phyloP scores from a whole-genome alignment of 192 early-diverging fungal genomes.

The Rhizoclosmatium globosum region DNA sequence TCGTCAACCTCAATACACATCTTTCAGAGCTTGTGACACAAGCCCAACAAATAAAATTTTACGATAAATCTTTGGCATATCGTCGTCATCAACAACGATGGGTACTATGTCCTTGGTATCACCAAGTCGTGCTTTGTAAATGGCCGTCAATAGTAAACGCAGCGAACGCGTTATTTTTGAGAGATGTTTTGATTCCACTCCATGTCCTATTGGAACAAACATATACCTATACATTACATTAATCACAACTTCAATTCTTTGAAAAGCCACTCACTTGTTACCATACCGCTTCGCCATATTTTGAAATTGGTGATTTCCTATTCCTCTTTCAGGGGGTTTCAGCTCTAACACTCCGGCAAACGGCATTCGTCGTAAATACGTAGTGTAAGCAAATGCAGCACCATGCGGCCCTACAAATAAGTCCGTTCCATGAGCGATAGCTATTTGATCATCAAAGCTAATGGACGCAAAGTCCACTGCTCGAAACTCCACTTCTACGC shows the following conservation, averaged over 20 bases:
- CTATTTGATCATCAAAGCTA: constrained; percentile 30
- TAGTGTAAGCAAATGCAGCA: constrained; percentile 25
- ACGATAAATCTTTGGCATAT: no score
- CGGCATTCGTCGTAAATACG: constrained; percentile 32
- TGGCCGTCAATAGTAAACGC: background rate
- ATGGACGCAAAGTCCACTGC: constrained; percentile 39
- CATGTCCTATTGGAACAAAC: background rate
- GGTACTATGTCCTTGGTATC: no score
- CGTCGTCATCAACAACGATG: no score
- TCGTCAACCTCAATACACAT: no score
- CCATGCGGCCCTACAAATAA: constrained; percentile 40
- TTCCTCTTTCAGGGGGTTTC: constrained; percentile 31
- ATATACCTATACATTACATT: background rate
- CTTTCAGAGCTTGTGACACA: no score
- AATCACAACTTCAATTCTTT: background rate
- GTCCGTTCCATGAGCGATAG: constrained; percentile 34
- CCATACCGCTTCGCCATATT: constrained; percentile 26
- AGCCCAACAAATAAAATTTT: no score
- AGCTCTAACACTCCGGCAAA: constrained; percentile 31
- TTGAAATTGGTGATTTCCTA: constrained; percentile 38
- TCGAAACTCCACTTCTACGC: constrained; percentile 12
- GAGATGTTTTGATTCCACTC: background rate
- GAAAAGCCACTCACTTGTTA: constrained; percentile 3
- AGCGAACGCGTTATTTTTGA: background rate
- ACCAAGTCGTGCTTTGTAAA: background rate